Percentiles rank a stretch among this genome's conserved stretches.
Evolutionary conservation across 2,329 filamentous ascomycete species (phyloP).

Genomic region (Cladophialophora exuberans): DNA sequence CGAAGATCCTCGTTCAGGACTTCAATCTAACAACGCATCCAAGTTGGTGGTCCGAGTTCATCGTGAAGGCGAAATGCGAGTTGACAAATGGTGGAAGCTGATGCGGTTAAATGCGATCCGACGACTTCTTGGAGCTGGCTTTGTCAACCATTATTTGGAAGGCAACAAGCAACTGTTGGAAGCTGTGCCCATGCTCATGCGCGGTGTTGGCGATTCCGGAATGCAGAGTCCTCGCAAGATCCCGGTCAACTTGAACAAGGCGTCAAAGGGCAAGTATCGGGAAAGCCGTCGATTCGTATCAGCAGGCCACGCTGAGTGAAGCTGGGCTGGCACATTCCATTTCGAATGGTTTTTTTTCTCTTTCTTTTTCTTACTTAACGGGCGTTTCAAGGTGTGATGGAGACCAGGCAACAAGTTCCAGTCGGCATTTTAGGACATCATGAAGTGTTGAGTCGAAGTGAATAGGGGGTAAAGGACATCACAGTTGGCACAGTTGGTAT

Average conservation of each 20-base stretch:
- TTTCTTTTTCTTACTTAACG: not conserved
- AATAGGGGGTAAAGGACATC: too few species aligned
- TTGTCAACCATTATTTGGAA: conserved; percentile 64
- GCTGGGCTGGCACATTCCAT: too few species aligned
- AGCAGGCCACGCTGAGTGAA: conserved; percentile 6
- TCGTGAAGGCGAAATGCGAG: conserved; percentile 61
- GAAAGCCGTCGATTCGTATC: conserved; percentile 30
- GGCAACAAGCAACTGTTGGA: conserved; percentile 64
- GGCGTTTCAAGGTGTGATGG: too few species aligned
- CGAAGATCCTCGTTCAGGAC: conserved; percentile 68
- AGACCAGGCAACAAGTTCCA: too few species aligned
- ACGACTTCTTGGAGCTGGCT: conserved; percentile 63
- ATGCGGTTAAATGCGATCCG: conserved; percentile 64
- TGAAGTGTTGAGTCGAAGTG: too few species aligned
- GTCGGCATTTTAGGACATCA: too few species aligned
- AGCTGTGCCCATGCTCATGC: conserved; percentile 55
- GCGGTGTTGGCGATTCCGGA: conserved; percentile 24
- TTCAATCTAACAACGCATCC: conserved; percentile 67
- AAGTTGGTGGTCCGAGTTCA: conserved; percentile 65
- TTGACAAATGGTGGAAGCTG: conserved; percentile 77
- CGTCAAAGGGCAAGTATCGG: conserved; percentile 26
- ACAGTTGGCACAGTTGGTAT: too few species aligned
- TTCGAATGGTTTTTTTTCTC: conserved; percentile 1
- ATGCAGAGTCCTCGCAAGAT: conserved; percentile 31
- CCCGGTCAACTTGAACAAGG: conserved; percentile 17